Base-by-base conservation (phyloP, 108 stramenopile species). In the Stephanodiscus triporus region DNA sequence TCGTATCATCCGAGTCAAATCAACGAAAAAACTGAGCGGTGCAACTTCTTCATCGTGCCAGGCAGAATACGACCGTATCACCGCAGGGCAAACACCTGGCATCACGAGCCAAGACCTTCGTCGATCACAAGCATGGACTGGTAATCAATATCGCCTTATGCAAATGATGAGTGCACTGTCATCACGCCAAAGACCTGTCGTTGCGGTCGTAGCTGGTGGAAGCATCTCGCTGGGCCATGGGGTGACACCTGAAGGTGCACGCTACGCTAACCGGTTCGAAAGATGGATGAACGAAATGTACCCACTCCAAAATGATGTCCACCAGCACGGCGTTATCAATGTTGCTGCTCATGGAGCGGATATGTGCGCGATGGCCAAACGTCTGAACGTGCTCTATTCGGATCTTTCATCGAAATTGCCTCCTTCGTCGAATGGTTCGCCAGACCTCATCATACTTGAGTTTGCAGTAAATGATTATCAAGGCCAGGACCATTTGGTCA, bases 401-500 rank as follows among this genome's bases (percentile, higher is more conserved):
- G 85, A 86, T 63, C 79, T 88, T 0, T 29, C 55, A 20, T 57
- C 73, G 6, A 26, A 78, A 49, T 30, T 82, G 57, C 80, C 80
- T 30, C 6, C 49, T 6, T 72, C 81, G 14, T 79, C 76, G 20
- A 73, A 62, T 0, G 30, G 63, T 27, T 69, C 72, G 38, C 80
- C 83, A 2, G 88, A 88, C 70, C 48, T 88, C 48, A 73, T 88
- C 22, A 23, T 88, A 9, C 58, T 88, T 1, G 88, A 88, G 62
- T 88, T 86, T 62, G 85, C 80, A 22, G 88, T 88, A 14, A 88
- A 88, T 30, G 88, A 88, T 63, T 87, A 89, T 48, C 86, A 89
- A 34, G 88, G 88, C 4, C 88, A 89, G 59, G 88, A 89, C 71
- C 88, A 89, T 40, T 30, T 72, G 13, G 73, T 69, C 2, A 42